These are phyloP conservation scores for Cystobasidium tubakii DNA, from an alignment of 768 basidiomycete genomes.

Conservation along the genomic window DNA sequence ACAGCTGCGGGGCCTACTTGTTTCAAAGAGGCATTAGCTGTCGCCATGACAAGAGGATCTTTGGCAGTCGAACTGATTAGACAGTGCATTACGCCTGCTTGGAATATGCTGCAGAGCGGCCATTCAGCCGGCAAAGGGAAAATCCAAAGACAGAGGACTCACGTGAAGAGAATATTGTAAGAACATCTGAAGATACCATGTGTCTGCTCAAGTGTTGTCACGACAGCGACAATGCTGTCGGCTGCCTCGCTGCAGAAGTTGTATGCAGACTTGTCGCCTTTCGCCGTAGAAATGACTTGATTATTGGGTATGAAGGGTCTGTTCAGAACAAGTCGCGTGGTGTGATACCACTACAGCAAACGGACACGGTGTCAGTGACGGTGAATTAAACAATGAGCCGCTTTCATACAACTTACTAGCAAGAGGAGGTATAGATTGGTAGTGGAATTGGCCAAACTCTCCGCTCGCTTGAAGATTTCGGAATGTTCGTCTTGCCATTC, in stretches of 20 bases:
- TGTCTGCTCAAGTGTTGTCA: neutral
- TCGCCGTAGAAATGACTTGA: neutral
- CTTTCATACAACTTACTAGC: neutral
- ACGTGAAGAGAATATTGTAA: constrained; percentile 10
- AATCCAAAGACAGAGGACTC: neutral
- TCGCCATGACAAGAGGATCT: neutral
- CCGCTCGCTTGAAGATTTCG: neutral
- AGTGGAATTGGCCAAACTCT: neutral
- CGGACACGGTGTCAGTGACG: neutral
- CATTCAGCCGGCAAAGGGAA: neutral
- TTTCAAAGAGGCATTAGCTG: neutral
- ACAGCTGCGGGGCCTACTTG: neutral
- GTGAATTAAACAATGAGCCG: neutral
- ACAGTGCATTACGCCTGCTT: constrained; percentile 14
- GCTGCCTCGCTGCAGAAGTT: constrained; percentile 7
- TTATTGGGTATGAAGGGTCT: constrained; percentile 4
- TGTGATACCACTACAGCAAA: neutral
- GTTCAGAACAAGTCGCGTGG: neutral
- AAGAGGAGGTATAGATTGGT: neutral
- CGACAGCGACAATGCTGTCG: neutral
- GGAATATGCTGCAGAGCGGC: neutral
- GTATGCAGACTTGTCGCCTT: neutral
- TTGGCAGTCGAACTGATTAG: constrained; percentile 1
- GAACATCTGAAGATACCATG: constrained; percentile 7
- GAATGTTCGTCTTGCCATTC: constrained; percentile 3